Conservation (phyloP, 495 filamentous ascomycete genomes). For the Daldinia childiae region DNA sequence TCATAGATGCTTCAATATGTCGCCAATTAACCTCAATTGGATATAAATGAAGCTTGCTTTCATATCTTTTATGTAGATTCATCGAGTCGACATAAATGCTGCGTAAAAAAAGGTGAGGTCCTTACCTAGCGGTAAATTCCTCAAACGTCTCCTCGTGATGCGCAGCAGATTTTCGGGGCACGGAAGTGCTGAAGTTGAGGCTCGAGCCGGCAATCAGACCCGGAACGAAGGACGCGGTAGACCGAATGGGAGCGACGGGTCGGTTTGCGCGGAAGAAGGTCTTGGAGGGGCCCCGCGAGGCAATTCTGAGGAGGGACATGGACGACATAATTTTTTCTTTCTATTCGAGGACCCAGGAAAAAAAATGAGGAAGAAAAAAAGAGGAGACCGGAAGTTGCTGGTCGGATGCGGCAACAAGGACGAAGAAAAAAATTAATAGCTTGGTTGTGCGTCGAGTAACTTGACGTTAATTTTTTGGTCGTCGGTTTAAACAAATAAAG, state of each 20-base stretch:
- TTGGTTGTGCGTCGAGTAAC: not conserved
- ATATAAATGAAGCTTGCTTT: conserved; percentile 24
- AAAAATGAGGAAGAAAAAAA: conserved; percentile 20
- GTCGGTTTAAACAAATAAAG: not conserved
- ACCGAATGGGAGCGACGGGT: conserved; percentile 66
- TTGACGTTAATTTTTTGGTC: not conserved
- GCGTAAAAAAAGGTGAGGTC: conserved; percentile 22
- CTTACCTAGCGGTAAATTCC: conserved; percentile 98
- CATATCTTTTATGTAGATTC: not conserved
- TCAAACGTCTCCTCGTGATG: conserved; percentile 94
- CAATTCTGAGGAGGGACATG: conserved; percentile 73
- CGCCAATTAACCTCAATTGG: conserved; percentile 41
- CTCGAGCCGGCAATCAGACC: conserved; percentile 55
- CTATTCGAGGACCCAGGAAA: conserved; percentile 20
- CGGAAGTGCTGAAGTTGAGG: conserved; percentile 75
- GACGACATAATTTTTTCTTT: conserved; percentile 63
- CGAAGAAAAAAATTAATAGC: conserved; percentile 2
- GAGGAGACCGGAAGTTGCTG: conserved; percentile 2
- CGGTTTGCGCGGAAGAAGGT: conserved; percentile 69
- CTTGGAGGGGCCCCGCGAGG: conserved; percentile 73
- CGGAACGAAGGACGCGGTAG: conserved; percentile 53
- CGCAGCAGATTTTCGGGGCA: conserved; percentile 58
- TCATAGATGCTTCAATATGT: conserved; percentile 5
- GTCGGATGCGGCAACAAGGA: conserved; percentile 5
- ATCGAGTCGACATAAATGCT: not conserved